phyloP scores from a whole-genome alignment of 352 stramenopile genomes.

The Phytophthora vignae region DNA sequence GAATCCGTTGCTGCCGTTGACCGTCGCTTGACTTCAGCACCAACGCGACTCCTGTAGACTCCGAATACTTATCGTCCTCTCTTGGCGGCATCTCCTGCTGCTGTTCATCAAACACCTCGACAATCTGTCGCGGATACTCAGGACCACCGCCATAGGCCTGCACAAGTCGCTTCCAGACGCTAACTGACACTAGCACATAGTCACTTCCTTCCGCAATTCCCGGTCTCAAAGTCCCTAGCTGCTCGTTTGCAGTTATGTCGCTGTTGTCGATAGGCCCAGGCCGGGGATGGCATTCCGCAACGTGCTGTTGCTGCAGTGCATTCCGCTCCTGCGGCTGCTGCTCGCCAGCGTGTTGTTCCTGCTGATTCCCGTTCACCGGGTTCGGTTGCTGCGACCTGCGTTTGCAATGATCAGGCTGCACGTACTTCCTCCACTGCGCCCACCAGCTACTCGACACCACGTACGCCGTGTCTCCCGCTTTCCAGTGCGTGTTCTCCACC shows the following conservation, averaged over 20 bases:
- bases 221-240: constrained; percentile 48
- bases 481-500: constrained; percentile 47
- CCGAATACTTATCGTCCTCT: constrained; percentile 17
- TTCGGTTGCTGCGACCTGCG: neutral
- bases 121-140: constrained; percentile 61
- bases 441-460: constrained; percentile 66
- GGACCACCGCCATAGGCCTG: constrained; percentile 66
- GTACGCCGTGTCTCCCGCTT: constrained; percentile 56
- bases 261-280: constrained; percentile 57
- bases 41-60: neutral
- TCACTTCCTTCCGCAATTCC: constrained; percentile 43
- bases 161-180: constrained; percentile 62
- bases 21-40: constrained; percentile 2
- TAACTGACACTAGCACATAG: constrained; percentile 53
- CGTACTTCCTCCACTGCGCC: constrained; percentile 59
- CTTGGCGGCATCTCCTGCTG: constrained; percentile 24
- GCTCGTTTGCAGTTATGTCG: constrained; percentile 47
- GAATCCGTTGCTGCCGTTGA: constrained; percentile 26
- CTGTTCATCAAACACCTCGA: constrained; percentile 22
- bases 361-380: constrained; percentile 1
- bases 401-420: constrained; percentile 21
- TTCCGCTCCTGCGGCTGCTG: constrained; percentile 23
- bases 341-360: constrained; percentile 30
- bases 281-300: constrained; percentile 27
- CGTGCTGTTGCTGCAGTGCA: constrained; percentile 9